Percentiles rank a stretch among this genome's conserved stretches.
These are phyloP conservation scores for Forsythia suspensa DNA, from an alignment of 257 asterid species.

Conservation along the genomic window DNA sequence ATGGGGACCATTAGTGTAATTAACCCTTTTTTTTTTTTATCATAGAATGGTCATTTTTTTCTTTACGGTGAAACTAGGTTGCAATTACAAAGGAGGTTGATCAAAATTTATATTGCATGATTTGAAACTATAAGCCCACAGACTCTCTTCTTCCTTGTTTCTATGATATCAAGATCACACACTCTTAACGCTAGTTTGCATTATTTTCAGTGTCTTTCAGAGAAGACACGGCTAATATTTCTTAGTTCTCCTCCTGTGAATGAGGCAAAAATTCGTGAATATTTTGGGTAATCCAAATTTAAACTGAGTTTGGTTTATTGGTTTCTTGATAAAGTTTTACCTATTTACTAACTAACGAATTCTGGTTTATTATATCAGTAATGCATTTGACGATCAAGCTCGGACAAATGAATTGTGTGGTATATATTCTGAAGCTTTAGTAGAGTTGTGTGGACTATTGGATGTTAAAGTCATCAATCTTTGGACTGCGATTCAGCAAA, in stretches of 20 bases:
- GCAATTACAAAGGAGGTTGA: neutral
- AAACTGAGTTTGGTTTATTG: neutral
- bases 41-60: neutral
- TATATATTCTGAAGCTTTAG: constrained; percentile 68
- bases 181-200: constrained; percentile 2
- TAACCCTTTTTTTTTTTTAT: no score
- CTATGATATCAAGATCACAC: neutral
- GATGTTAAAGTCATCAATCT: constrained; percentile 58
- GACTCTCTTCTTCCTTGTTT: neutral
- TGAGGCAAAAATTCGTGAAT: constrained; percentile 46
- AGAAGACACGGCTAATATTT: constrained; percentile 48
- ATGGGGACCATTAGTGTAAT: no score
- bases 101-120: neutral
- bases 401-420: constrained; percentile 60
- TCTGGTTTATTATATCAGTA: constrained; percentile 26
- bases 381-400: constrained; percentile 35
- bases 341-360: neutral
- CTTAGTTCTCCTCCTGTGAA: constrained; percentile 63
- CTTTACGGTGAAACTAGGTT: neutral
- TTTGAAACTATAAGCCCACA: neutral
- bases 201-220: constrained; percentile 59
- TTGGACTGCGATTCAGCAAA: constrained; percentile 66
- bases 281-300: constrained; percentile 43
- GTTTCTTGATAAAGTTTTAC: neutral
- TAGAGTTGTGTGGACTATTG: constrained; percentile 47